Conservation (phyloP, 805 yeast genomes). For the Kodamaea fukazawae region DNA sequence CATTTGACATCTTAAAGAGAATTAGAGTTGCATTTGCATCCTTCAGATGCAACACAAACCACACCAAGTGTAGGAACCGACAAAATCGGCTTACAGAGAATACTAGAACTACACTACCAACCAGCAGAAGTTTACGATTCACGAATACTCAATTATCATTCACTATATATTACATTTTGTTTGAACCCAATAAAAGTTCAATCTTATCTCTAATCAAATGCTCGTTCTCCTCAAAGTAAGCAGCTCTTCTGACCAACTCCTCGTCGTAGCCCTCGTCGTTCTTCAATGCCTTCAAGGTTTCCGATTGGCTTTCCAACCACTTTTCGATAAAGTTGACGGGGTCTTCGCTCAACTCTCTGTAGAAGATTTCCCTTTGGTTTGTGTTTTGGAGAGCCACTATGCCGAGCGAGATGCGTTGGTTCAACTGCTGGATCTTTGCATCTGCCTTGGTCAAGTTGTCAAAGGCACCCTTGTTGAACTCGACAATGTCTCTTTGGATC, state of each 20-base stretch:
- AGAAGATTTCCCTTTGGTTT: constrained; percentile 72
- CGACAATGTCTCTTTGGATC: constrained; percentile 38
- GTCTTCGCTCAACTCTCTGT: constrained; percentile 65
- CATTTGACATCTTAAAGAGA: too few species aligned
- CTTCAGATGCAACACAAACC: too few species aligned
- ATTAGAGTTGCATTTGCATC: too few species aligned
- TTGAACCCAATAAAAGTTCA: constrained; percentile 65
- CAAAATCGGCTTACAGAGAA: too few species aligned
- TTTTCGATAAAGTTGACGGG: constrained; percentile 73
- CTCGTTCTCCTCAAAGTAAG: constrained; percentile 71
- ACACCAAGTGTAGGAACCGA: too few species aligned
- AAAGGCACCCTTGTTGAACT: constrained; percentile 37
- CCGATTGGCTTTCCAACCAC: constrained; percentile 77
- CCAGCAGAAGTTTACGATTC: too few species aligned
- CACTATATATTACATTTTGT: constrained; percentile 31
- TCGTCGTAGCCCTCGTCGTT: constrained; percentile 91
- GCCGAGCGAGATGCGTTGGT: constrained; percentile 46
- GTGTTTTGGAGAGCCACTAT: constrained; percentile 53
- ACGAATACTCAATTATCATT: background rate
- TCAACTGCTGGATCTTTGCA: constrained; percentile 40
- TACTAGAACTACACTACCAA: too few species aligned
- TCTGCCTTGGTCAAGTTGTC: constrained; percentile 45
- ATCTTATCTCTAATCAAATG: constrained; percentile 70
- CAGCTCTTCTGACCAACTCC: constrained; percentile 81
- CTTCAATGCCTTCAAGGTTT: constrained; percentile 78